A percentile compares a stretch with the other conserved stretches of the same genome.
phyloP scores from a whole-genome alignment of 192 early-diverging fungal species.

The Neocallimastix lanati region DNA sequence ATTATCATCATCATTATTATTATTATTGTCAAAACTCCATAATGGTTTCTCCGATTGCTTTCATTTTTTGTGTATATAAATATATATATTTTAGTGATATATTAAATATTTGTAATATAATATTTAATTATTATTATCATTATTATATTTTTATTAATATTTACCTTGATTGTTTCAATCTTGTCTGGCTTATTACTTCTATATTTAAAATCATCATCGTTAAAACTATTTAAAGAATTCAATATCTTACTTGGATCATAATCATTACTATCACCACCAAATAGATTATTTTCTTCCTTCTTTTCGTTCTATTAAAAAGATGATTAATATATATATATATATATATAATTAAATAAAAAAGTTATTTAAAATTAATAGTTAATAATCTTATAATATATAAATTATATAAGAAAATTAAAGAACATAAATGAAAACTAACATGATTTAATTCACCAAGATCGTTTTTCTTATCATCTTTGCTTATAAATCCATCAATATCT shows the following conservation, averaged over 20 bases:
- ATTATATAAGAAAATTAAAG: no score
- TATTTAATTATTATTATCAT: no score
- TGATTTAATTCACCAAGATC: not conserved
- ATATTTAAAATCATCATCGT: not conserved
- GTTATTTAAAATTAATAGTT: no score
- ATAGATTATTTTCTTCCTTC: not conserved
- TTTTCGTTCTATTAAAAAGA: not conserved
- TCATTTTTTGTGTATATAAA: not conserved
- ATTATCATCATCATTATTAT: not conserved
- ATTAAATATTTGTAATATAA: no score
- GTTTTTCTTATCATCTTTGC: not conserved
- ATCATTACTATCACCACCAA: not conserved
- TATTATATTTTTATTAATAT: no score
- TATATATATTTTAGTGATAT: not conserved
- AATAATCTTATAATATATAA: no score
- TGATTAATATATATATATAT: no score
- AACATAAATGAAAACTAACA: not conserved
- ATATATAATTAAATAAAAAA: no score
- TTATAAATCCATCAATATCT: not conserved
- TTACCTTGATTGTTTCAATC: not conserved
- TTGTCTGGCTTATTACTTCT: not conserved
- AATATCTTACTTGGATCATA: not conserved
- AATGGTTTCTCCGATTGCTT: not conserved
- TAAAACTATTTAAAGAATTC: not conserved
- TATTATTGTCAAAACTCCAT: not conserved